phyloP scores from a whole-genome alignment of 352 stramenopile genomes.

The Poterioochromonas sp. region DNA sequence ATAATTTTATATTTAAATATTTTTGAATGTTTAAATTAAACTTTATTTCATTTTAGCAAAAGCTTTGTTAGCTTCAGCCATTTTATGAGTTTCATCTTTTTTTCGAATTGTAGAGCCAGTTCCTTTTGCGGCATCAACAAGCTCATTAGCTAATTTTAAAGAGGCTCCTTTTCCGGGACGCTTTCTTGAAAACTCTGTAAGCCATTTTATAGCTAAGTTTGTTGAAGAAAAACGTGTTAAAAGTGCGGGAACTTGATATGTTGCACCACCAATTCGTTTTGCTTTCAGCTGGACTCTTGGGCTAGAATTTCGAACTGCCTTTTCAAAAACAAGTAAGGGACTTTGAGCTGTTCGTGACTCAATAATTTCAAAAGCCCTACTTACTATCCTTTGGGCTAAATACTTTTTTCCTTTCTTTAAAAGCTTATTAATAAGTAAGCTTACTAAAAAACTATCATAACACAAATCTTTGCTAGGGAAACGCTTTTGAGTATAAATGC shows the following conservation, averaged over 20 bases:
- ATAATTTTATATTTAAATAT: too few relatives aligned
- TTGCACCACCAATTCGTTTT: slow-evolving; percentile 16
- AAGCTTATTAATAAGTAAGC: slow-evolving; percentile 29
- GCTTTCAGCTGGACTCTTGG: slow-evolving; percentile 16
- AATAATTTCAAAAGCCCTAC: slow-evolving; percentile 35
- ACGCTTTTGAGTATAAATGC: slow-evolving; percentile 30
- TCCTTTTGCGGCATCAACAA: background rate
- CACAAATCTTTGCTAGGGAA: slow-evolving; percentile 18
- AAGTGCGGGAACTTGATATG: slow-evolving; percentile 28
- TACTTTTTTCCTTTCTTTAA: slow-evolving; percentile 32
- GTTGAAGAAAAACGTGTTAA: slow-evolving; percentile 40
- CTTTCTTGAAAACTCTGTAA: slow-evolving; percentile 7
- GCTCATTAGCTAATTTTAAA: background rate
- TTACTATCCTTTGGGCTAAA: slow-evolving; percentile 16
- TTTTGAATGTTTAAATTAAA: too few relatives aligned
- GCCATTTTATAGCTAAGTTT: slow-evolving; percentile 31
- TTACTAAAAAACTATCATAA: slow-evolving; percentile 34
- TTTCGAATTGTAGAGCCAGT: background rate
- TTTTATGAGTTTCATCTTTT: too few relatives aligned
- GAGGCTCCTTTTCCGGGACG: background rate
- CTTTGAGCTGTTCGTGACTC: slow-evolving; percentile 37
- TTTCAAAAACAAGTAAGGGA: slow-evolving; percentile 28
- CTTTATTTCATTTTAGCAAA: too few relatives aligned
- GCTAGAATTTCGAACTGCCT: slow-evolving; percentile 25
- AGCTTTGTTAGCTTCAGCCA: too few relatives aligned